Base-by-base conservation (phyloP, 2,329 filamentous ascomycete species). In the Colletotrichum salicis region DNA sequence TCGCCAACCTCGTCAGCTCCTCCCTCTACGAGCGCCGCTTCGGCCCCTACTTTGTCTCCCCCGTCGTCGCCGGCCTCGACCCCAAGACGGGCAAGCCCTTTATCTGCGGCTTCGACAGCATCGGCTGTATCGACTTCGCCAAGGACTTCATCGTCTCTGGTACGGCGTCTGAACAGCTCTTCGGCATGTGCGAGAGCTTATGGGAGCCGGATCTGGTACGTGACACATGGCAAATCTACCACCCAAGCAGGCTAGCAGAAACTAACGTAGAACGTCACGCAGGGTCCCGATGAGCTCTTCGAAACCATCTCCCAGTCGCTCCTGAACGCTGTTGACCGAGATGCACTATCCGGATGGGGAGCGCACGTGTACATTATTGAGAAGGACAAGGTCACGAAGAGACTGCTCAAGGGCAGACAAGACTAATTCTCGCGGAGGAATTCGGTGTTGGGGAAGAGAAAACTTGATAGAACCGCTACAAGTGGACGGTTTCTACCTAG, bases 341-440 rank as follows among this genome's bases (percentile, higher is more conserved):
- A 99, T 84, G 96, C 96, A 64, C 88, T 99, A 75, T 98, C 96
- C 48, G 96, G 96, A 75, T 98, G 96, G 96, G 96, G 96, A 81
- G 96, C 96, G 51, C 95, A 99, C 81, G 96, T 99, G 77, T 99
- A 98, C 86, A 97, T 99, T 80, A 97, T 99, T 83, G 96, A 98
- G 88, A 99, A 99, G 90, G 95, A 97, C 87, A 98, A 98, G 93
- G 94, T 99, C 75, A 98, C 96, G 80, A 98, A 98, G 92, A 90
- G 96, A 83, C 91, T 99, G 91, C 88, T 99, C 83, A 98, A 98
- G 91, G 95, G 95, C 81, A 91, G 95, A 87, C 96, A 98, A 87
- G 96, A 98, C 83, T 95, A 94, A 81, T 64, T 61, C 58, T 29
- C 24, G 54, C 31, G 59, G 48, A 41, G 51, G 56, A 31, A 45